phyloP scores from a whole-genome alignment of 2,329 filamentous ascomycete genomes.

The Aureobasidium musti region DNA sequence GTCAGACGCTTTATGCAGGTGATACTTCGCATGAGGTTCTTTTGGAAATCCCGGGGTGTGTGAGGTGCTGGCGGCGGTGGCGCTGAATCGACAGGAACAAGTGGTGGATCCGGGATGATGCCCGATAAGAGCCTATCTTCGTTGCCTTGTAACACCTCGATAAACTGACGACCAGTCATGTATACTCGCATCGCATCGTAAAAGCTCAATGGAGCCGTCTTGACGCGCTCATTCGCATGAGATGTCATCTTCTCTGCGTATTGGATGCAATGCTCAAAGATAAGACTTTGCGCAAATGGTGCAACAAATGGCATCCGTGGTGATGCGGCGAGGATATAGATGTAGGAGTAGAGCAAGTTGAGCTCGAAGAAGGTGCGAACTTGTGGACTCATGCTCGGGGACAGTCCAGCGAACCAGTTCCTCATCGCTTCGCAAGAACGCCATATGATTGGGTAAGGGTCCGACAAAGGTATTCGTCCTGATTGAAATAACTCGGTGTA shows the following conservation, averaged over 20 bases:
- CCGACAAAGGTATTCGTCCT: conserved; percentile 66
- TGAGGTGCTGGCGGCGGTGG: conserved; percentile 41
- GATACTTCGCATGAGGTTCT: conserved; percentile 48
- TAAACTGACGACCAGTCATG: conserved; percentile 63
- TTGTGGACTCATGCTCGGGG: conserved; percentile 62
- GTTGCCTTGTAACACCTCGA: conserved; percentile 58
- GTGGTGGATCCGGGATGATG: conserved; percentile 45
- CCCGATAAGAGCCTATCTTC: conserved; percentile 50
- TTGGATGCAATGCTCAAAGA: conserved; percentile 83
- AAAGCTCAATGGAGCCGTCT: conserved; percentile 74
- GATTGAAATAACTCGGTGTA: conserved; percentile 87
- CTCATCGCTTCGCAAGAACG: conserved; percentile 73
- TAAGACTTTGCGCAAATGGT: conserved; percentile 74
- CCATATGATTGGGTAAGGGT: conserved; percentile 73
- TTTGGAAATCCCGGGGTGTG: conserved; percentile 36
- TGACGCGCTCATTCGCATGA: conserved; percentile 61
- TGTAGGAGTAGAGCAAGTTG: conserved; percentile 86
- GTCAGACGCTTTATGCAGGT: conserved; percentile 52
- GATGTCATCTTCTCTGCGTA: conserved; percentile 75
- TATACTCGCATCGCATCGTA: conserved; percentile 84
- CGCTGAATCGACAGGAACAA: conserved; percentile 43
- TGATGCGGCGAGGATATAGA: conserved; percentile 84
- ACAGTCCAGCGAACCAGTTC: conserved; percentile 78
- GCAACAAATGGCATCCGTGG: conserved; percentile 70
- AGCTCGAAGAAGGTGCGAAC: conserved; percentile 80